phyloP scores from a whole-genome alignment of 768 basidiomycete genomes.

The Boletus insuetus region DNA sequence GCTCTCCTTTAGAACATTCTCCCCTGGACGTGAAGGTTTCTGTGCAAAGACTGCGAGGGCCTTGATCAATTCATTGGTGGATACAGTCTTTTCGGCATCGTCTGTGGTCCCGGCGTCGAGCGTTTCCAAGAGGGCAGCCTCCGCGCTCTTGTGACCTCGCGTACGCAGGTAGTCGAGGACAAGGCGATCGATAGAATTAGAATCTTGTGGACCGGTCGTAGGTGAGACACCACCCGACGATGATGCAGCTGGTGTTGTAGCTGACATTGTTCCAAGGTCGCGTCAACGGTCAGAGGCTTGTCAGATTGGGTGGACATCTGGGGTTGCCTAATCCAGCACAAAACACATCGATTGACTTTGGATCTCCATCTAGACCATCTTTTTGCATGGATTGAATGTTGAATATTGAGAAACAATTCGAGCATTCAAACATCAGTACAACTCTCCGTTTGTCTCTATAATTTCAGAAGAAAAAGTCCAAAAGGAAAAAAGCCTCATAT shows the following conservation, averaged over 20 bases:
- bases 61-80: conserved; percentile 53
- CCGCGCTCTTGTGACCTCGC: conserved; percentile 45
- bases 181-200: conserved; percentile 36
- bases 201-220: conserved; percentile 28
- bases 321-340: neutral
- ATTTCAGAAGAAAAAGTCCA: too few species aligned
- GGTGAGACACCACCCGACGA: conserved; percentile 34
- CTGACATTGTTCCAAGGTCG: conserved; percentile 22
- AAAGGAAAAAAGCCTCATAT: too few species aligned
- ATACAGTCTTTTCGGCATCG: conserved; percentile 38
- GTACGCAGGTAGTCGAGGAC: conserved; percentile 49
- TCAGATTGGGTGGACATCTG: too few species aligned
- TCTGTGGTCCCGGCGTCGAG: conserved; percentile 33
- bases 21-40: conserved; percentile 62
- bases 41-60: conserved; percentile 66
- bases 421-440: too few species aligned
- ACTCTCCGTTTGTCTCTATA: too few species aligned
- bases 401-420: too few species aligned
- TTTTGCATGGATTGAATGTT: too few species aligned
- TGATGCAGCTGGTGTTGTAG: conserved; percentile 33
- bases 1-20: conserved; percentile 69
- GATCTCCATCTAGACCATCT: too few species aligned
- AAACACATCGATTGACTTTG: too few species aligned
- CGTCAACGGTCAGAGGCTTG: too few species aligned
- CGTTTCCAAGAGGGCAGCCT: conserved; percentile 41